Evolutionary conservation across 768 basidiomycete genomes (phyloP), one percentile per base, ranked within the genome.

Genomic region (Lactifluus subvellereus): DNA sequence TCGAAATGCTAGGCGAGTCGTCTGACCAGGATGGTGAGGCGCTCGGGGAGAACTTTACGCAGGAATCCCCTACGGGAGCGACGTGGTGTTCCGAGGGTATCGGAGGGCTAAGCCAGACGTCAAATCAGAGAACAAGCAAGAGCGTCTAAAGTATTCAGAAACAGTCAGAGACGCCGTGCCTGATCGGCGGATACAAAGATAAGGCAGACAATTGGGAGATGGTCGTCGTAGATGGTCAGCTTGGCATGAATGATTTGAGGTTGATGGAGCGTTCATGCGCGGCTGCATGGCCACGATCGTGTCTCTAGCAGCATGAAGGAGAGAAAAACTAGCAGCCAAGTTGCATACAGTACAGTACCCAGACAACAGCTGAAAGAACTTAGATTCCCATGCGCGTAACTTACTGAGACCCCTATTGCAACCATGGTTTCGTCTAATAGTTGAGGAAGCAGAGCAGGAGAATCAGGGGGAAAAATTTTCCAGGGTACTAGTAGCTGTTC

Each of bases 81-180:
- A 57, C 35, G 16, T 37, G 30, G 35, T 45, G 6, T 42, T 52
- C 57, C 43, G 43, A 54, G 38, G 18, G 52, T 27, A 40, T 47
- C 51, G 30, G 62, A 43, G 20, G 27, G 58, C 37, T 59, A 59
- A 55, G 57, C 62, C 51, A 59, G 57, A 54, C 35, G 11, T 22
- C 47, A 48, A 48, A 48, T 22, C 9, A 22, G 47, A 27, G 11
- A 27, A 48, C 20, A 48, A 13, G 14, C 30, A 32, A 3, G 18
- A 32, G 40, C 27, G 20, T 47, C 37, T 37, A 54, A 27, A n/a
- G 47, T 22, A 13, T 20, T 14, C 0, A 4, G 50, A 20, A 27
- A 11, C 57, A 56, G 16, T 16, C 37, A 1, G 55, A 35, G 30
- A 48, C 22, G 22, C 22, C 8, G 47, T 27, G 47, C 47, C 47